phyloP scores from a whole-genome alignment of 2,329 filamentous ascomycete genomes.

The Zarea fungicola region DNA sequence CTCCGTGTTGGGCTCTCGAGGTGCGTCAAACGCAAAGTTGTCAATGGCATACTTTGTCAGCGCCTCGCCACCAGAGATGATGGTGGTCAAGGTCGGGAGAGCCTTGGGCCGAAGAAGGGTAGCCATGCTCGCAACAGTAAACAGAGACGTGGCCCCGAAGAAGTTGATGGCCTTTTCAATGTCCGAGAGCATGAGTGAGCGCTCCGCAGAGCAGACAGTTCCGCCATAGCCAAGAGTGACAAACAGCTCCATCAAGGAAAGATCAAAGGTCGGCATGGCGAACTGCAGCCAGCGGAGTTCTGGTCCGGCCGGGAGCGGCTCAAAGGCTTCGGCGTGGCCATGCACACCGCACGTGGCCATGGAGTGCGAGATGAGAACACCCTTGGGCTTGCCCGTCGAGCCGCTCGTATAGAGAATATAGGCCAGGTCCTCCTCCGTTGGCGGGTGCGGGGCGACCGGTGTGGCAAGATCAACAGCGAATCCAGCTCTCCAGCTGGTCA shows the following conservation, averaged over 20 bases:
- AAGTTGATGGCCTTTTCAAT: conserved; percentile 12
- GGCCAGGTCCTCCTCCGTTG: conserved; percentile 25
- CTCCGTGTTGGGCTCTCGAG: conserved; percentile 2
- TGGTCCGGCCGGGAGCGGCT: conserved; percentile 7
- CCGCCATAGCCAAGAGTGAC: conserved; percentile 11
- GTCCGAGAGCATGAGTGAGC: conserved; percentile 12
- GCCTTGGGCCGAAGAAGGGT: conserved; percentile 11
- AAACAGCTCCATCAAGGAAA: conserved; percentile 13
- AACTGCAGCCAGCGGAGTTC: conserved; percentile 12
- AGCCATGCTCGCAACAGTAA: conserved; percentile 13
- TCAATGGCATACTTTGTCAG: conserved; percentile 11
- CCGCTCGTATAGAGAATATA: conserved; percentile 41
- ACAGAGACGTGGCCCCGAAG: conserved; percentile 9
- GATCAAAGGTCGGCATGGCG: conserved; percentile 13
- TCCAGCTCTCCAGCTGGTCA: conserved; percentile 11
- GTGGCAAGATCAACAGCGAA: conserved; percentile 7
- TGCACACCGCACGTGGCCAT: conserved; percentile 11
- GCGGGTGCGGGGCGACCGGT: neutral
- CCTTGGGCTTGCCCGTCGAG: conserved; percentile 45
- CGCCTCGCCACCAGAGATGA: conserved; percentile 11
- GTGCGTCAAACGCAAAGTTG: conserved; percentile 12
- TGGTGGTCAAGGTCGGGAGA: conserved; percentile 9
- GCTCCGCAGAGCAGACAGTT: conserved; percentile 13
- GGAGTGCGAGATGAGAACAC: conserved; percentile 73
- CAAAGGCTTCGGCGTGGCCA: conserved; percentile 8